Conservation (phyloP, 495 filamentous ascomycete species). For the Bathelium albidoporum region DNA sequence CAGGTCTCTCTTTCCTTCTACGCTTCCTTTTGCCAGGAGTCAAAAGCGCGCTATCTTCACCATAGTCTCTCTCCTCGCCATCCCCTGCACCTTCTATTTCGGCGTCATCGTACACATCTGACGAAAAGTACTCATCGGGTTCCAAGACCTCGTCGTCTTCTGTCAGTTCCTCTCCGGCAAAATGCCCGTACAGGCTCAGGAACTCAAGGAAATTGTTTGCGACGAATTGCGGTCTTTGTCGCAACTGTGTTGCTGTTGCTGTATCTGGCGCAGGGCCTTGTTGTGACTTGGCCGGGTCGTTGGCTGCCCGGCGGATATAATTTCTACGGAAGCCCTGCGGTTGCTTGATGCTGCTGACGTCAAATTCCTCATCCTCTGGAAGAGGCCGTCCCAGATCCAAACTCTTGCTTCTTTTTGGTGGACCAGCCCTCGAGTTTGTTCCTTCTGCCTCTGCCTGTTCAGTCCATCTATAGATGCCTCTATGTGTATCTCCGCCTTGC, state of each 20-base stretch:
- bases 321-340: conserved; percentile 55
- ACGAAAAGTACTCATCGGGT: conserved; percentile 69
- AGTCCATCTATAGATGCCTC: conserved; percentile 53
- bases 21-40: conserved; percentile 33
- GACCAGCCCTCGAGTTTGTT: conserved; percentile 30
- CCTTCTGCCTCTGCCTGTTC: conserved; percentile 25
- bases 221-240: conserved; percentile 19
- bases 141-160: conserved; percentile 49
- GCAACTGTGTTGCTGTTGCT: conserved; percentile 25
- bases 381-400: conserved; percentile 15
- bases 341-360: conserved; percentile 41
- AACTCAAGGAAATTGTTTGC: conserved; percentile 60
- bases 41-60: conserved; percentile 38
- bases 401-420: conserved; percentile 51
- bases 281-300: conserved; percentile 25
- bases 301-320: conserved; percentile 38
- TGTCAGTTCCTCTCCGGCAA: conserved; percentile 60
- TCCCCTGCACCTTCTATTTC: conserved; percentile 40
- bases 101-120: conserved; percentile 38
- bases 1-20: conserved; percentile 31
- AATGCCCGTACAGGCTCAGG: conserved; percentile 58
- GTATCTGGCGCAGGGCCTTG: conserved; percentile 31
- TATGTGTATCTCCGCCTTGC: conserved; percentile 59
- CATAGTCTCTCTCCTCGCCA: conserved; percentile 36
- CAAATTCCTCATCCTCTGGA: conserved; percentile 27